These are phyloP conservation scores for Coemansia interrupta DNA, from an alignment of 192 early-diverging fungal genomes.

Conservation along the genomic window DNA sequence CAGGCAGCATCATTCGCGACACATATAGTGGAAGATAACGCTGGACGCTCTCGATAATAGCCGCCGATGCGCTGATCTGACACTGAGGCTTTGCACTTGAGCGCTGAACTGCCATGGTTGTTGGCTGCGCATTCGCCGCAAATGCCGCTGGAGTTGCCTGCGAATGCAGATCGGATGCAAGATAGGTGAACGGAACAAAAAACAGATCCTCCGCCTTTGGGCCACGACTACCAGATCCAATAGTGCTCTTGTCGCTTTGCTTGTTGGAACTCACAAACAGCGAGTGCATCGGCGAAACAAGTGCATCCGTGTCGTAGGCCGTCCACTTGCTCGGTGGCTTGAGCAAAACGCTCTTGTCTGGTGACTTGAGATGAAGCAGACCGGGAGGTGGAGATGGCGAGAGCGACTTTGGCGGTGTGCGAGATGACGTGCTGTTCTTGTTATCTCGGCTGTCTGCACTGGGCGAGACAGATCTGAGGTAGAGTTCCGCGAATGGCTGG, in stretches of 20 bases:
- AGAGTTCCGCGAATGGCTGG: slow-evolving; percentile 3
- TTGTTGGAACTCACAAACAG: background rate
- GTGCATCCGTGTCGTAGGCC: slow-evolving; percentile 32
- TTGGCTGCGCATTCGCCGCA: slow-evolving; percentile 7
- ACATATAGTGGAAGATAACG: slow-evolving; percentile 46
- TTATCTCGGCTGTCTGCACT: background rate
- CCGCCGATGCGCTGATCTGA: slow-evolving; percentile 39
- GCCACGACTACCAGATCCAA: background rate
- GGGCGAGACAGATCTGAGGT: background rate
- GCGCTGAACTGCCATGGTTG: slow-evolving; percentile 6
- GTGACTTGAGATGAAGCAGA: slow-evolving; percentile 21
- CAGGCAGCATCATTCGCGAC: slow-evolving; percentile 55
- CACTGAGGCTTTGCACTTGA: slow-evolving; percentile 27
- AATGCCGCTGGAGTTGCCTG: slow-evolving; percentile 8
- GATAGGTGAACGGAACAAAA: slow-evolving; percentile 29
- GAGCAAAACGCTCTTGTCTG: slow-evolving; percentile 9
- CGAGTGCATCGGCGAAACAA: slow-evolving; percentile 48
- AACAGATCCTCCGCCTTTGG: slow-evolving; percentile 31
- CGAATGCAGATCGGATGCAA: background rate
- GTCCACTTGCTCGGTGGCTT: slow-evolving; percentile 32
- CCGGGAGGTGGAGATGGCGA: background rate
- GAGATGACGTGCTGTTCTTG: background rate
- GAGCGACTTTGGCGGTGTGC: background rate
- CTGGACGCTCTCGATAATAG: slow-evolving; percentile 36
- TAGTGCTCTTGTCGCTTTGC: background rate